Conservation (phyloP, 345 rosid species). For the Populus euphratica region DNA sequence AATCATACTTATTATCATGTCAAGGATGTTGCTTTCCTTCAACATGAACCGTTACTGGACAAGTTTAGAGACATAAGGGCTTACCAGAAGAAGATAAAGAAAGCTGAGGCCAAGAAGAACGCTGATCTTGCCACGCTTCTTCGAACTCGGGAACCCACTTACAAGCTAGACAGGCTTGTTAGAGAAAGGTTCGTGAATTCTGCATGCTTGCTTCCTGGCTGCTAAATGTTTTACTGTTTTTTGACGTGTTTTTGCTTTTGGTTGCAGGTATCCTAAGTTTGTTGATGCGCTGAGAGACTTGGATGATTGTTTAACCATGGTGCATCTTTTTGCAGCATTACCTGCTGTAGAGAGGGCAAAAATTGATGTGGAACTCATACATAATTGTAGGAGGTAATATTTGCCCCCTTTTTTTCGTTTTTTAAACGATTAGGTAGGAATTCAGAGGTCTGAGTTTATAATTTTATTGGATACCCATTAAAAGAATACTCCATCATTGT, state of each 20-base stretch:
- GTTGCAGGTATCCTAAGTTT: constrained; percentile 75
- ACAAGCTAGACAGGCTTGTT: constrained; percentile 63
- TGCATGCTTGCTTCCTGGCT: neutral
- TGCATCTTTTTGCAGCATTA: constrained; percentile 87
- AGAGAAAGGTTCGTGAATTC: constrained; percentile 60
- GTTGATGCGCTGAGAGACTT: constrained; percentile 88
- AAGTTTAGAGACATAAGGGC: constrained; percentile 74
- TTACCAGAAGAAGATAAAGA: constrained; percentile 63
- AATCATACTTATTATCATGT: constrained; percentile 93
- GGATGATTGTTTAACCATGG: constrained; percentile 91
- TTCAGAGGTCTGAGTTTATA: neutral
- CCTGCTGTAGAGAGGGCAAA: constrained; percentile 80
- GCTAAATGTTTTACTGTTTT: neutral
- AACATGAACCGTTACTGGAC: constrained; percentile 83
- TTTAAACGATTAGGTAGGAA: neutral
- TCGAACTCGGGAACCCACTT: constrained; percentile 63
- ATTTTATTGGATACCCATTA: neutral
- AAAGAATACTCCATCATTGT: neutral
- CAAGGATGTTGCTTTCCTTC: constrained; percentile 80
- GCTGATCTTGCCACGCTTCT: constrained; percentile 65
- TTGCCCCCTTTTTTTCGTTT: neutral
- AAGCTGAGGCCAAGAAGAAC: constrained; percentile 79
- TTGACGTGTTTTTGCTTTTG: neutral
- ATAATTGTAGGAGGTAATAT: constrained; percentile 74
- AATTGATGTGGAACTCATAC: constrained; percentile 68